These are phyloP conservation scores for Gnetum montanum DNA, from an alignment of 75 land plant species.

Conservation along the genomic window DNA sequence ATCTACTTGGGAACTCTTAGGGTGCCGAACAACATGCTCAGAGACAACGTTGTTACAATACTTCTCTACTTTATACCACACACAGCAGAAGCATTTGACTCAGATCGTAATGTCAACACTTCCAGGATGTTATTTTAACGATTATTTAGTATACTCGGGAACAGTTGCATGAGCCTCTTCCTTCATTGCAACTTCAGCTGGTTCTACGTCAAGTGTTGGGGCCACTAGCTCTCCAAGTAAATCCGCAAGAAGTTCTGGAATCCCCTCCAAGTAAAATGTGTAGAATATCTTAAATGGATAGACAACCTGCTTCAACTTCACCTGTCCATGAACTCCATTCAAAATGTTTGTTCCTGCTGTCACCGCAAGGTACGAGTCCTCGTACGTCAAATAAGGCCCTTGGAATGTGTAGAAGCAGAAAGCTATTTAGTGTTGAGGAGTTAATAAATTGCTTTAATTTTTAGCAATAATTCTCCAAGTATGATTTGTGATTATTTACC, in stretches of 20 bases:
- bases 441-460: not conserved
- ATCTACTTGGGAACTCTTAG: no score
- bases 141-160: conserved; percentile 57
- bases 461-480: not conserved
- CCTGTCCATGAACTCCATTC: conserved; percentile 72
- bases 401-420: conserved; percentile 16
- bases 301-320: conserved; percentile 64
- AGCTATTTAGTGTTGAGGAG: not conserved
- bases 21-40: no score
- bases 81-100: no score
- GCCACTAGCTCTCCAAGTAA: conserved; percentile 31
- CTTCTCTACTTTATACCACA: no score
- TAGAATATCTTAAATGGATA: conserved; percentile 87
- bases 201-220: conserved; percentile 38
- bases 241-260: conserved; percentile 50
- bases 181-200: conserved; percentile 43
- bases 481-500: conserved; percentile 3
- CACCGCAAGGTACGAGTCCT: conserved; percentile 65
- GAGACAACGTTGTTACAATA: no score
- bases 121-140: no score
- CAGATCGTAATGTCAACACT: no score
- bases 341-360: conserved; percentile 82
- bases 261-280: conserved; percentile 68
- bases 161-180: conserved; percentile 27
- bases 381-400: conserved; percentile 75